A percentile compares a stretch with the other conserved stretches of the same genome.
phyloP scores from a whole-genome alignment of 2,329 filamentous ascomycete genomes.

The Coleophoma eucalyptorum region DNA sequence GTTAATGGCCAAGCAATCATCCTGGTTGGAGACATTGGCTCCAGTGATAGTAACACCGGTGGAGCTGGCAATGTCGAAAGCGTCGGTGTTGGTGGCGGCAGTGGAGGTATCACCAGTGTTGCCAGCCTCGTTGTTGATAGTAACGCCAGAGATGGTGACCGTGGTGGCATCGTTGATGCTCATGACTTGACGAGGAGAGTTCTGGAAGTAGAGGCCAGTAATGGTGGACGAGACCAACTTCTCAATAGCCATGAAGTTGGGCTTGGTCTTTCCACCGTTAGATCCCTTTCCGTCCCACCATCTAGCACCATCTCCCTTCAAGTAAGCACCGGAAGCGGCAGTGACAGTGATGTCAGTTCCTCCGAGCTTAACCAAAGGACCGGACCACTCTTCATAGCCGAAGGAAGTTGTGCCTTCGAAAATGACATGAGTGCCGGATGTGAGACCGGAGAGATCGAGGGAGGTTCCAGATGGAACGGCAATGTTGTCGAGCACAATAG shows the following conservation, averaged over 20 bases:
- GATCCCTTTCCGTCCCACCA: slow-evolving; percentile 60
- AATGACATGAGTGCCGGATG: slow-evolving; percentile 32
- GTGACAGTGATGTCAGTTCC: slow-evolving; percentile 51
- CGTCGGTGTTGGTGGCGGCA: slow-evolving; percentile 46
- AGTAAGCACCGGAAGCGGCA: slow-evolving; percentile 45
- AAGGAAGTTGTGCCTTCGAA: slow-evolving; percentile 64
- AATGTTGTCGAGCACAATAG: slow-evolving; percentile 49
- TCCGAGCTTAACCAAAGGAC: slow-evolving; percentile 57
- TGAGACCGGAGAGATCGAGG: slow-evolving; percentile 41
- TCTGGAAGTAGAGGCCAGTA: slow-evolving; percentile 42
- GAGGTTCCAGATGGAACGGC: slow-evolving; percentile 55
- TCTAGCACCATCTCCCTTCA: slow-evolving; percentile 50
- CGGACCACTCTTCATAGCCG: slow-evolving; percentile 60
- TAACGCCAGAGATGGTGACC: slow-evolving; percentile 43
- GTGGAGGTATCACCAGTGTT: slow-evolving; percentile 28
- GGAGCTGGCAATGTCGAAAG: slow-evolving; percentile 42
- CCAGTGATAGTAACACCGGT: slow-evolving; percentile 43
- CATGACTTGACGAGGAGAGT: slow-evolving; percentile 44
- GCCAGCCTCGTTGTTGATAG: slow-evolving; percentile 52
- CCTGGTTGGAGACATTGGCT: slow-evolving; percentile 51
- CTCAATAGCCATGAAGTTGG: slow-evolving; percentile 56
- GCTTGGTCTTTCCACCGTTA: slow-evolving; percentile 56
- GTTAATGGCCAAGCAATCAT: slow-evolving; percentile 56
- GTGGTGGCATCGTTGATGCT: slow-evolving; percentile 34
- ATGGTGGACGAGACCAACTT: slow-evolving; percentile 45